Base-by-base conservation (phyloP, 768 basidiomycete species). In the Termitomyces sp. region DNA sequence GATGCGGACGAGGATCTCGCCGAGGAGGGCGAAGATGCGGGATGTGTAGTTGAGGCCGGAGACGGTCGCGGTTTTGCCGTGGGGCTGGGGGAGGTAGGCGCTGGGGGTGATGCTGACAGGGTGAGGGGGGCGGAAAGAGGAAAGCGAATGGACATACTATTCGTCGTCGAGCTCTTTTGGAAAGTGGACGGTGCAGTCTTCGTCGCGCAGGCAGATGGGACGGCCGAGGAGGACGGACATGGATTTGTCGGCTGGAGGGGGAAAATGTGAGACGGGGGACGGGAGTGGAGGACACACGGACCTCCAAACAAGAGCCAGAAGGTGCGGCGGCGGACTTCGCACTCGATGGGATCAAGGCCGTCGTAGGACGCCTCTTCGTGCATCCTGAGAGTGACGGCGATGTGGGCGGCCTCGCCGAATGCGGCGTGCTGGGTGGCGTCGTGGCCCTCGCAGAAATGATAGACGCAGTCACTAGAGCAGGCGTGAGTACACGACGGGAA, bases 241-340 rank as follows among this genome's bases (percentile, higher is more conserved):
- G 17, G 91, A 92, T 71, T 93, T 93, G 69, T 95, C 94, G 60
- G 91, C 91, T 91, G 66, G 28, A 57, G 51, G 54, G 55, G 54
- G 50, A 23, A 42, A 23, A 42, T 42, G 56, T 49, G 50, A 58
- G 58, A 21, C 2, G 21, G 41, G 58, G 17, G 38, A 37, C 7
- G n/a, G n/a, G 44, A 4, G n/a, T 28, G 19, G 41, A 50, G 6
- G 26, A 54, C 33, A 33, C 49, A 74, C 81, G 50, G 66, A 89
- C 90, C 93, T 68, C 89, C 91, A 65, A 94, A 94, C 38, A 94
- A 79, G 12, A 96, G 74, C 91, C 91, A 95, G 73, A 95, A 96
- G 31, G 83, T 82, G 55, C 94, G 78, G 53, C 93, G 80, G n/a
- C 92, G 76, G 15, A 94, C 82, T 70, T 94, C 90, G 59, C 85